phyloP scores from a whole-genome alignment of 176 grass and related monocot species.

The Oryza meridionalis region DNA sequence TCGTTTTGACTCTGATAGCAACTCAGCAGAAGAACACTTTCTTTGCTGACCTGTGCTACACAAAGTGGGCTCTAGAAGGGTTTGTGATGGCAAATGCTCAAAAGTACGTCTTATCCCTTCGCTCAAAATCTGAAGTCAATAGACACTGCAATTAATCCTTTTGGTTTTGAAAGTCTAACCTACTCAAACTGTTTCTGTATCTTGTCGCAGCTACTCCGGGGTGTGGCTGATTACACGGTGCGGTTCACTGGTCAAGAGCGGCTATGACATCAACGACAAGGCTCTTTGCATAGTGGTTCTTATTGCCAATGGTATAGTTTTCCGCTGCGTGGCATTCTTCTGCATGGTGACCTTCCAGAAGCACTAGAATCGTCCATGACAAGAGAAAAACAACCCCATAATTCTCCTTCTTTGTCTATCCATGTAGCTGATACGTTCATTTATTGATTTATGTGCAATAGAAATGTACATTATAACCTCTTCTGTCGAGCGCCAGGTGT shows the following conservation, averaged over 20 bases:
- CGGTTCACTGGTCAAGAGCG: slow-evolving; percentile 56
- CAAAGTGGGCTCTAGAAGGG: slow-evolving; percentile 77
- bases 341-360: slow-evolving; percentile 73
- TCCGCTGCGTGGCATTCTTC: slow-evolving; percentile 69
- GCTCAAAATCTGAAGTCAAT: not conserved
- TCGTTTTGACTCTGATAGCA: slow-evolving; percentile 70
- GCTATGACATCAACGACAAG: slow-evolving; percentile 61
- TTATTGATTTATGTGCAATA: slow-evolving; percentile 16
- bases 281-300: slow-evolving; percentile 56
- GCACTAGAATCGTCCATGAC: slow-evolving; percentile 33
- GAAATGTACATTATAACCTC: slow-evolving; percentile 43
- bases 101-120: slow-evolving; percentile 36
- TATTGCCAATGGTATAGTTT: slow-evolving; percentile 54
- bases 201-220: slow-evolving; percentile 58
- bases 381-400: not conserved
- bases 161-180: not conserved
- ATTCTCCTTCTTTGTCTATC: not conserved
- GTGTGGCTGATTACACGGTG: slow-evolving; percentile 75
- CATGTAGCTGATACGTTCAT: not conserved
- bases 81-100: slow-evolving; percentile 74
- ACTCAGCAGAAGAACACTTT: slow-evolving; percentile 70
- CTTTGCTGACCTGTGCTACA: slow-evolving; percentile 67
- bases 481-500: slow-evolving; percentile 25
- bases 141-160: not conserved
- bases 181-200: not conserved